phyloP scores from a whole-genome alignment of 768 basidiomycete genomes.

The Psilocybe azurescens region DNA sequence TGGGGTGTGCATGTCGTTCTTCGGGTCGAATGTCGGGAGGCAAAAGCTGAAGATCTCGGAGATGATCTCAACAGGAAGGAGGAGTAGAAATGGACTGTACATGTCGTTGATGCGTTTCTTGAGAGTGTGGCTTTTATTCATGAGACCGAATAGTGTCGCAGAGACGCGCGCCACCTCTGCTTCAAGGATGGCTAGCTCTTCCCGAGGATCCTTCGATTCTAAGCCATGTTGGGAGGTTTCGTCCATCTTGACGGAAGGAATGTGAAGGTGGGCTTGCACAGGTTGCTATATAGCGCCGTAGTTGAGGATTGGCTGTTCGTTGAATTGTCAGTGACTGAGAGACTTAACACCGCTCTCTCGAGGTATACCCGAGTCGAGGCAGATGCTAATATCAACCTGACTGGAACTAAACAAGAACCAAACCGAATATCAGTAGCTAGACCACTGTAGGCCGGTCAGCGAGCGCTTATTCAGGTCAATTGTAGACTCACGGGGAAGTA shows the following conservation, averaged over 20 bases:
- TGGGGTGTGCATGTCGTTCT: conserved; percentile 4
- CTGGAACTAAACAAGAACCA: too few species aligned
- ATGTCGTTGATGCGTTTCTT: conserved; percentile 21
- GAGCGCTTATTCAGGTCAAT: too few species aligned
- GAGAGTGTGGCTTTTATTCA: conserved; percentile 7
- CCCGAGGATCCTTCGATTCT: conserved; percentile 18
- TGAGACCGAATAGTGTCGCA: neutral
- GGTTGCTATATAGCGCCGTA: too few species aligned
- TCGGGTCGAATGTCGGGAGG: conserved; percentile 14
- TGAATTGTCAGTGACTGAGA: too few species aligned
- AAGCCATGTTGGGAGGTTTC: neutral
- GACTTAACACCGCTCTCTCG: too few species aligned
- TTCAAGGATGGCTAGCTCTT: conserved; percentile 20
- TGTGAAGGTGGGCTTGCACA: too few species aligned
- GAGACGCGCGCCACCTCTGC: conserved; percentile 19
- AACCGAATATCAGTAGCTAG: too few species aligned
- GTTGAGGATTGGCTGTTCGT: too few species aligned
- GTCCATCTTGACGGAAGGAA: neutral
- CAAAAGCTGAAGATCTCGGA: conserved; percentile 26
- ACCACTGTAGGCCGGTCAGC: too few species aligned
- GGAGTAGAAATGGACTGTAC: conserved; percentile 21
- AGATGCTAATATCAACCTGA: too few species aligned
- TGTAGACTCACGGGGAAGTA: too few species aligned
- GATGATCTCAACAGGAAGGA: conserved; percentile 25
- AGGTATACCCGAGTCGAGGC: too few species aligned